Percentiles rank a stretch among this genome's conserved stretches.
Conservation (phyloP, 805 yeast genomes). For the Starmerella powellii region DNA sequence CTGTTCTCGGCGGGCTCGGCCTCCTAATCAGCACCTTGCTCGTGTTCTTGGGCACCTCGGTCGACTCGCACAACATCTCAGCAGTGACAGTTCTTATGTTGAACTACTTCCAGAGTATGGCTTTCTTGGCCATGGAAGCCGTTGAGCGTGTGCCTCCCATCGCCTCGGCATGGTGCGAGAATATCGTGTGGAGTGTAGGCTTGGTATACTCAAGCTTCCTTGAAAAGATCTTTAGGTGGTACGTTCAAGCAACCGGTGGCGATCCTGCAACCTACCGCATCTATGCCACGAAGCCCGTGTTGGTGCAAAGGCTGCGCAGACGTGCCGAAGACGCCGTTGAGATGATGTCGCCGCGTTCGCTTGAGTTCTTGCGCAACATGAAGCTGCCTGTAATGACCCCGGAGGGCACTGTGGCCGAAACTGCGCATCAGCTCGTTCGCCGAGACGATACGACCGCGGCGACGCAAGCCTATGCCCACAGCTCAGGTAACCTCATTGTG, state of each 20-base stretch:
- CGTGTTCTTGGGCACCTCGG: conserved; percentile 74
- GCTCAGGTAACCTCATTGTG: conserved; percentile 38
- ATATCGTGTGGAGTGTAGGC: conserved; percentile 92
- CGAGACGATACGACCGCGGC: conserved; percentile 21
- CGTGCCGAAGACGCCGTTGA: conserved; percentile 7
- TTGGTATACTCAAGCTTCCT: conserved; percentile 63
- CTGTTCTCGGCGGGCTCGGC: conserved; percentile 81
- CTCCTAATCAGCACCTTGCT: conserved; percentile 68
- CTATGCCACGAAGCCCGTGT: conserved; percentile 49
- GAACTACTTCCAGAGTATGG: conserved; percentile 79
- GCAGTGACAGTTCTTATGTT: conserved; percentile 78
- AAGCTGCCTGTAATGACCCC: conserved; percentile 2
- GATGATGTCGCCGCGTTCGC: conserved; percentile 8
- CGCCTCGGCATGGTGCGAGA: conserved; percentile 85
- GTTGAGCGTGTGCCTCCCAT: conserved; percentile 84
- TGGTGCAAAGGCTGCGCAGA: conserved; percentile 49
- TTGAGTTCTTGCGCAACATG: conserved; percentile 7
- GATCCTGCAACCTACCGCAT: conserved; percentile 52
- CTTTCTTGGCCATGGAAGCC: conserved; percentile 69
- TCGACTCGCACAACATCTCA: conserved; percentile 78
- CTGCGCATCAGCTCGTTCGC: conserved; percentile 2
- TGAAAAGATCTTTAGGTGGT: conserved; percentile 87
- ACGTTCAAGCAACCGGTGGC: conserved; percentile 89
- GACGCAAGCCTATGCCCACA: conserved; percentile 19
- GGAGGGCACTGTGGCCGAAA: background rate